Evolutionary conservation across 768 basidiomycete genomes (phyloP).

Genomic region (Leccinum fibrillosum): DNA sequence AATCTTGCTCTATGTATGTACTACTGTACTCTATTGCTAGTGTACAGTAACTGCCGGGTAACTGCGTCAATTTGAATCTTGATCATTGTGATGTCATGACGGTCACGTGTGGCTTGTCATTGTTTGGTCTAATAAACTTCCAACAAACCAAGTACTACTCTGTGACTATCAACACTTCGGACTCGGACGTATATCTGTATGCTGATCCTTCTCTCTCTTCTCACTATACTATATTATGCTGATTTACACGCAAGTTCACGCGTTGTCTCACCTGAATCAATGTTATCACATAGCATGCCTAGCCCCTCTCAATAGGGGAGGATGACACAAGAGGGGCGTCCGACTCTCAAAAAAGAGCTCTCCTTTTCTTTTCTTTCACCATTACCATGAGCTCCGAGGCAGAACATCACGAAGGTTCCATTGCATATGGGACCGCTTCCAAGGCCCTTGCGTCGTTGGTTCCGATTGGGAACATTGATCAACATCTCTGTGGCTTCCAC

Average conservation of each 20-base stretch:
- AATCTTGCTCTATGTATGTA: no score
- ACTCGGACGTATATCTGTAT: neutral
- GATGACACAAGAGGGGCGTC: slow-evolving; percentile 2
- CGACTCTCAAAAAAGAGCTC: no score
- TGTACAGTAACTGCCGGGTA: no score
- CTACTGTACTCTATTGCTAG: no score
- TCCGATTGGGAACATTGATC: slow-evolving; percentile 33
- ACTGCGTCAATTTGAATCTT: no score
- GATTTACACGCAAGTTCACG: neutral
- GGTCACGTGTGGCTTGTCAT: no score
- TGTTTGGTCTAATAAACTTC: no score
- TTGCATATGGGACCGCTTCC: slow-evolving; percentile 26
- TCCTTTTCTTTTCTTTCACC: neutral
- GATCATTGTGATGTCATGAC: no score
- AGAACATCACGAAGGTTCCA: slow-evolving; percentile 20
- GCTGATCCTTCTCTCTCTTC: no score
- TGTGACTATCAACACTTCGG: neutral
- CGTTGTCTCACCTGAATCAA: neutral
- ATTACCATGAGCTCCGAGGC: slow-evolving; percentile 29
- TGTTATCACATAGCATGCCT: neutral
- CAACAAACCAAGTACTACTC: no score
- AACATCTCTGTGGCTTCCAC: slow-evolving; percentile 37
- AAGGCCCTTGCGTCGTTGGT: slow-evolving; percentile 30
- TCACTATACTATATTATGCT: neutral
- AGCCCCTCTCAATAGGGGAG: slow-evolving; percentile 9